Base-by-base conservation (phyloP, 257 asterid species). In the Dorcoceras hygrometricum region DNA sequence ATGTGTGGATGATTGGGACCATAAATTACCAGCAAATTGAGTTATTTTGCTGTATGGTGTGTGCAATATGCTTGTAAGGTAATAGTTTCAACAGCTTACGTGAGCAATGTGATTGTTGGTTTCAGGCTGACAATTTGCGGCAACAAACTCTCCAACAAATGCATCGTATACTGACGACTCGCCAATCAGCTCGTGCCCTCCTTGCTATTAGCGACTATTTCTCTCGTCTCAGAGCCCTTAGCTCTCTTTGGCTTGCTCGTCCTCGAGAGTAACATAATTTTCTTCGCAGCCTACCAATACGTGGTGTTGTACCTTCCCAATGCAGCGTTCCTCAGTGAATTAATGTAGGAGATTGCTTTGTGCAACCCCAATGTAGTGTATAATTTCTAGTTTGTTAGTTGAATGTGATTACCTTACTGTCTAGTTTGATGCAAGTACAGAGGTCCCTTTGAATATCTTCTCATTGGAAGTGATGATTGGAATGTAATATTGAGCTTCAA, bases 191-290 rank as follows among this genome's bases (percentile, higher is more conserved):
- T 68, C 89, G 89, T 16, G 89, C 89, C 7, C 79, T 84, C 26
- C 84, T 84, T 26, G 84, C 84, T 14, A 75, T 84, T 67, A 70
- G 75, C 20, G 89, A 81, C 73, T 84, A 81, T 73, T 78, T 81
- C 79, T 84, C 89, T 27, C 81, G 86, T n/a, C 84, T 84, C 9
- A 72, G 86, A 22, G 89, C 89, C 59, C 82, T 84, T 27, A 84
- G 89, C 76, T 76, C 86, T 29, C 81, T 84, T 9, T 84, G 89
- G 89, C 84, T 84, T 1, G 86, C 89, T 2, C 86, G 89, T 19
- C 89, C 89, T 26, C 75, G 82, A 57, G 89, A 78, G 20, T 83
- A 61, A 73, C n/a, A 23, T 56, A 46, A 22, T 66, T 23, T n/a
- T 65, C 39, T 16, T 31, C 61, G 29, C 26, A 20, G 23, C 48